Base-by-base conservation (phyloP, 2,329 filamentous ascomycete species). In the Metarhizium rileyi region DNA sequence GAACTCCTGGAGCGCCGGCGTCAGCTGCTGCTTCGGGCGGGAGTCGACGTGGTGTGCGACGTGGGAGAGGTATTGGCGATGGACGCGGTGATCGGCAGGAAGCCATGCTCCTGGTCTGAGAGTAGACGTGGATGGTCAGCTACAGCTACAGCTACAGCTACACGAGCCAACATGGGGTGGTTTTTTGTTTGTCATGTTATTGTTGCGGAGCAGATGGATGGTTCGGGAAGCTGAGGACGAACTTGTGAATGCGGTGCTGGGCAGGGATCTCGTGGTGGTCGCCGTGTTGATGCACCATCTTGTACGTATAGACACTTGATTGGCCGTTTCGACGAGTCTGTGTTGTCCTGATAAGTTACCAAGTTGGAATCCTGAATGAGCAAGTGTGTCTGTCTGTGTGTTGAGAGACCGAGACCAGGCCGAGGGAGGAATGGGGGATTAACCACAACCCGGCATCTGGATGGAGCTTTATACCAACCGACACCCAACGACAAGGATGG, bases 1-100 rank as follows among this genome's bases (percentile, higher is more conserved):
- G 67, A 88, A 86, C 54, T 86, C 83, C 53, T 74, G 57, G 0
- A 87, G 64, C 0, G 80, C 80, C 0, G 81, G 82, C 12, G 76
- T 72, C 0, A 87, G 69, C 2, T 74, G 63, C 59, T 7, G 20
- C 30, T 44, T 23, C 41, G 68, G 65, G 50, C 76, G 65, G 16
- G 69, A 63, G 56, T 82, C 76, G 22, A 81, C 74, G 38, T 81
- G 69, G 7, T 75, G 64, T 41, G 83, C 72, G 20, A 79, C 70
- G 14, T 70, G 70, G 7, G 67, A 66, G n/a, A 87, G 73, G 79
- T 78, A 87, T 61, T 79, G 74, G 49, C 71, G 73, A 62, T 85
- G 80, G 9, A 81, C 67, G 35, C 77, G 73, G 59, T 81, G 75
- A 64, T 86, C 80, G 2, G 76, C 67, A 3, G 81, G 81, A 26